Evolutionary conservation across 257 asterid genomes (phyloP).

Genomic region (Lycium ferocissimum): DNA sequence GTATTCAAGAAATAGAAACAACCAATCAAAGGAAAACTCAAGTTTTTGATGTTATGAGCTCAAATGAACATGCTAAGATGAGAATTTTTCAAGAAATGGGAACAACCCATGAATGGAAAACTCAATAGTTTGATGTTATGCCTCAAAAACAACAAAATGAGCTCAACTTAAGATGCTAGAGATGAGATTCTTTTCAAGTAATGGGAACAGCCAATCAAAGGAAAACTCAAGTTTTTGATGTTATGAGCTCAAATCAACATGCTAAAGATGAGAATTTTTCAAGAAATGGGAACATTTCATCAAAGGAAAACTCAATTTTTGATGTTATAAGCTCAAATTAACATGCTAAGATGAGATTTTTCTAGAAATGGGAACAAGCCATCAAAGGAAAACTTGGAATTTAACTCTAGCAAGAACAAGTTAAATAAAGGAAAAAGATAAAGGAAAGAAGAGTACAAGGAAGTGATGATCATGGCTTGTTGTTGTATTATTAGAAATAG

Average conservation of each 20-base stretch:
- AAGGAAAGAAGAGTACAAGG: background rate
- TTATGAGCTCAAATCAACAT: background rate
- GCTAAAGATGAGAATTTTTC: background rate
- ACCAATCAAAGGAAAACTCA: conserved; percentile 13
- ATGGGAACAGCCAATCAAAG: background rate
- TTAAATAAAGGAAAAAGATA: background rate
- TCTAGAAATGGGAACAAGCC: conserved; percentile 10
- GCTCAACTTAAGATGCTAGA: background rate
- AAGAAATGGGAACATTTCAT: conserved; percentile 13
- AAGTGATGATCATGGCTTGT: conserved; percentile 20
- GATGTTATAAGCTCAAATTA: background rate
- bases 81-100: no score
- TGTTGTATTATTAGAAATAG: background rate
- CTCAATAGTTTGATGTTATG: background rate
- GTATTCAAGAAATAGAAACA: background rate
- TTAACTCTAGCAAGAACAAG: background rate
- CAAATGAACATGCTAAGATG: background rate
- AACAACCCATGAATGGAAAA: background rate
- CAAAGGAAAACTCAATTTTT: background rate
- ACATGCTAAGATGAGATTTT: background rate
- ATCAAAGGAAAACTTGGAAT: conserved; percentile 25
- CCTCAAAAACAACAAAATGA: background rate
- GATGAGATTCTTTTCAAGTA: background rate
- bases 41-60: background rate
- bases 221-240: background rate